A percentile compares a stretch with the other conserved stretches of the same genome.
phyloP scores from a whole-genome alignment of 805 yeast genomes.

The Suhomyces prunicola region DNA sequence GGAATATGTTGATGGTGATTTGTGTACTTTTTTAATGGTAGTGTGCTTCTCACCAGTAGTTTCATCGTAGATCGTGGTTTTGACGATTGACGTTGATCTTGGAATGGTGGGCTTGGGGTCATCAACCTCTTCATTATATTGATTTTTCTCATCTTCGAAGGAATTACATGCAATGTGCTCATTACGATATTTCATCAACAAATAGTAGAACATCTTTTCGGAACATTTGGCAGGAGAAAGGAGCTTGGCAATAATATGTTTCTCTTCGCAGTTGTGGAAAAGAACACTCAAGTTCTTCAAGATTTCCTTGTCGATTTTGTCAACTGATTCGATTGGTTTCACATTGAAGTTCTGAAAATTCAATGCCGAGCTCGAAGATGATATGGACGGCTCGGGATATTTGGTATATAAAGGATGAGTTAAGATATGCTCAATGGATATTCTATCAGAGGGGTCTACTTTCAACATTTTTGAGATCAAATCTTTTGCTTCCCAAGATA shows the following conservation, averaged over 20 bases:
- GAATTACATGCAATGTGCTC: conserved; percentile 44
- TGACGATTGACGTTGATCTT: conserved; percentile 38
- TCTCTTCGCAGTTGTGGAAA: conserved; percentile 73
- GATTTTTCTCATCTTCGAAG: conserved; percentile 8
- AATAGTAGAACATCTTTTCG: conserved; percentile 78
- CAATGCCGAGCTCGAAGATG: conserved; percentile 1
- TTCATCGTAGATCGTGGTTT: conserved; percentile 36
- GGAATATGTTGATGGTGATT: conserved; percentile 21
- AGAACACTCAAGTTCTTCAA: conserved; percentile 71
- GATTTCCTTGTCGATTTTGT: conserved; percentile 70
- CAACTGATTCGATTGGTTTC: conserved; percentile 33
- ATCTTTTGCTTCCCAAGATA: conserved; percentile 84
- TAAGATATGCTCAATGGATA: conserved; percentile 71
- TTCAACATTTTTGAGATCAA: conserved; percentile 75
- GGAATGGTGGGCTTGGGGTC: conserved; percentile 30
- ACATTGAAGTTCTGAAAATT: conserved; percentile 21
- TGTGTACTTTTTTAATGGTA: conserved; percentile 21
- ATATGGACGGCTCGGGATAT: conserved; percentile 47
- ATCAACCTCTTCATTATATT: conserved; percentile 24
- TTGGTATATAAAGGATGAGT: conserved; percentile 78
- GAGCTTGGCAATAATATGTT: conserved; percentile 51
- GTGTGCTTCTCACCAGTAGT: conserved; percentile 21
- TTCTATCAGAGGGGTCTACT: conserved; percentile 78
- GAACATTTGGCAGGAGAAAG: conserved; percentile 57
- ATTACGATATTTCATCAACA: conserved; percentile 68